phyloP scores from a whole-genome alignment of 176 grass and related monocot species.

The Canna indica region DNA sequence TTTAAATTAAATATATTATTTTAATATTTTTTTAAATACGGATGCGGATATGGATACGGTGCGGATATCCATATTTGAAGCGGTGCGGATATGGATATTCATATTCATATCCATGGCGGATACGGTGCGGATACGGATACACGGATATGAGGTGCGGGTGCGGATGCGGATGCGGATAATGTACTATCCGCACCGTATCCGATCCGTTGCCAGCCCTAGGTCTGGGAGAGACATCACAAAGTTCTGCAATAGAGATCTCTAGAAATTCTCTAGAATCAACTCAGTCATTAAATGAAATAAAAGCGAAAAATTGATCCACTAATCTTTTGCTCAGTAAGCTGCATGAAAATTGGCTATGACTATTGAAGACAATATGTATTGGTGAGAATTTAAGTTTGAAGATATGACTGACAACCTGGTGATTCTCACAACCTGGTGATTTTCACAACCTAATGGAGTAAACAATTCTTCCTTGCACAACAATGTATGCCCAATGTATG shows the following conservation, averaged over 20 bases:
- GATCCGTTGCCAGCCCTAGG: too few species aligned
- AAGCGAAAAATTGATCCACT: not conserved
- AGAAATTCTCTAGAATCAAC: not conserved
- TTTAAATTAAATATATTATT: too few species aligned
- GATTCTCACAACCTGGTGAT: not conserved
- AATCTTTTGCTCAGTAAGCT: not conserved
- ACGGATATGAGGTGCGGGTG: too few species aligned
- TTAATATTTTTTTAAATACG: too few species aligned
- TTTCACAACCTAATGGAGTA: not conserved
- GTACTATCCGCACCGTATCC: too few species aligned
- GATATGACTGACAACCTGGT: not conserved
- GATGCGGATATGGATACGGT: too few species aligned
- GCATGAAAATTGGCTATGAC: not conserved
- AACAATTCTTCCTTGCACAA: not conserved
- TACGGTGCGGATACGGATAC: too few species aligned
- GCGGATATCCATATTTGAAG: too few species aligned
- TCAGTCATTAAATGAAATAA: not conserved
- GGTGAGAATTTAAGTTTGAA: not conserved
- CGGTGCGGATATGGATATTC: too few species aligned
- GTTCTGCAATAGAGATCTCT: not conserved
- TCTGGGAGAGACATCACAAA: not conserved
- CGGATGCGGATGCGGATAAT: too few species aligned
- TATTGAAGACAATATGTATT: not conserved
- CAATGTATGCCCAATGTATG: too few species aligned
- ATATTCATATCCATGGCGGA: too few species aligned